Evolutionary conservation across 2,329 filamentous ascomycete species (phyloP).

Genomic region (Acrocalymma vagum): DNA sequence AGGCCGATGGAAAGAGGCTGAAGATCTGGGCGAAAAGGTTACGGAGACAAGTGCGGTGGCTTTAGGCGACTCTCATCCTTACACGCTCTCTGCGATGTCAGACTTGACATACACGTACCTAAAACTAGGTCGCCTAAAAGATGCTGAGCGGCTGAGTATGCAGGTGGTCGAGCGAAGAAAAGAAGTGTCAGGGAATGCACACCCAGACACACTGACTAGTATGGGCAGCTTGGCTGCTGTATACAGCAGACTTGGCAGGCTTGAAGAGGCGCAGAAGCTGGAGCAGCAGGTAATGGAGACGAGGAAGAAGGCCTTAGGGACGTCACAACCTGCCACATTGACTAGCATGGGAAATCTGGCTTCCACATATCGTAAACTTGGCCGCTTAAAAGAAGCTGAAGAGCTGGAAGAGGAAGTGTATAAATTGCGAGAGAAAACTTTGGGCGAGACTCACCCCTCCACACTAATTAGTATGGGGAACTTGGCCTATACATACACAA

Average conservation of each 20-base stretch:
- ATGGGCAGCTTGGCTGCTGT: slow-evolving; percentile 7
- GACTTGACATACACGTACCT: too few species aligned
- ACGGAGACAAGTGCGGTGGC: too few species aligned
- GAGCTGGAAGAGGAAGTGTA: slow-evolving; percentile 4
- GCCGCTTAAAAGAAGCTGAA: slow-evolving; percentile 6
- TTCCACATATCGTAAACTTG: slow-evolving; percentile 1
- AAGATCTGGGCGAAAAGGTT: too few species aligned
- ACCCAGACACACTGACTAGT: slow-evolving; percentile 9
- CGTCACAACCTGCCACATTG: slow-evolving; percentile 2
- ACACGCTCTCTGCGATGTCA: too few species aligned
- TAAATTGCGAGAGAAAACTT: neutral
- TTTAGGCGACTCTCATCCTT: too few species aligned
- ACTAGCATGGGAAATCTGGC: neutral
- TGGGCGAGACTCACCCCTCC: slow-evolving; percentile 9
- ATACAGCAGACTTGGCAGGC: slow-evolving; percentile 5
- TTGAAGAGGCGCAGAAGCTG: slow-evolving; percentile 15
- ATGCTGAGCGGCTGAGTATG: too few species aligned
- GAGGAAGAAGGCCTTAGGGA: slow-evolving; percentile 5
- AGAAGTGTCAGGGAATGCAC: slow-evolving; percentile 11
- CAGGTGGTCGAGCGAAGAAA: too few species aligned
- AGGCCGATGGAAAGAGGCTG: neutral
- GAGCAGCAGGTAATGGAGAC: slow-evolving; percentile 8
- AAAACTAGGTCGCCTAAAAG: too few species aligned
- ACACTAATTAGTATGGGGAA: slow-evolving; percentile 17
- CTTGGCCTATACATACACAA: slow-evolving; percentile 8